These are phyloP conservation scores for Rhodotorula sp. DNA, from an alignment of 1,284 basidiomycete species.

Conservation along the genomic window DNA sequence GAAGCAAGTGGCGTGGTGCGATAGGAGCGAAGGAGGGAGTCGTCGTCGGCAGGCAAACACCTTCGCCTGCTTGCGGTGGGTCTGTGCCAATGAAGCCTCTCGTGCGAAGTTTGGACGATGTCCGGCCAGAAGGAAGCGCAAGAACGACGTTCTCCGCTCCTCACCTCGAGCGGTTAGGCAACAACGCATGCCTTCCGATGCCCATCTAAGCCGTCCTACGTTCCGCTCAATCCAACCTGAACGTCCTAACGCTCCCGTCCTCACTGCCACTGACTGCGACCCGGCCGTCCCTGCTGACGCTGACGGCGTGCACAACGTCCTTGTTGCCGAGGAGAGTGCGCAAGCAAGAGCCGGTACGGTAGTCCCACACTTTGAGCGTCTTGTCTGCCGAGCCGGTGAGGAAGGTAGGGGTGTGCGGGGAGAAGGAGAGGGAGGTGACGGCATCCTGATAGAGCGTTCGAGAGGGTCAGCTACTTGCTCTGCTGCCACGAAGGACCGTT, in stretches of 20 bases:
- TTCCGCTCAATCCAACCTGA: slow-evolving; percentile 41
- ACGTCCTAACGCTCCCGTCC: slow-evolving; percentile 49
- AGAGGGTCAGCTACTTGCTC: slow-evolving; percentile 52
- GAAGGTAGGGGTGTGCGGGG: slow-evolving; percentile 63
- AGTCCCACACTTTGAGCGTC: slow-evolving; percentile 88
- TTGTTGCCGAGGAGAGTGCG: slow-evolving; percentile 80
- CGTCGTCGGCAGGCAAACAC: no score
- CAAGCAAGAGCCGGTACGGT: slow-evolving; percentile 73
- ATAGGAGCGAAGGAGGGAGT: no score
- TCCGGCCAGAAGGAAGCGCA: no score
- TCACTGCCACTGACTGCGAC: slow-evolving; percentile 49
- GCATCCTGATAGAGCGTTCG: slow-evolving; percentile 76
- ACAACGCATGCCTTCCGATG: background rate
- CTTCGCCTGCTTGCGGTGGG: no score
- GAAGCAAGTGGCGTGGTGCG: no score
- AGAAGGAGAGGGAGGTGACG: slow-evolving; percentile 77
- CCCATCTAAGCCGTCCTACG: background rate
- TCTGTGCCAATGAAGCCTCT: background rate
- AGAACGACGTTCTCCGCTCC: slow-evolving; percentile 40
- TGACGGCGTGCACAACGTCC: slow-evolving; percentile 73
- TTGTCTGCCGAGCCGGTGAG: slow-evolving; percentile 82
- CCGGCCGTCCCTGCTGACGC: slow-evolving; percentile 54
- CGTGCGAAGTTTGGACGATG: no score
- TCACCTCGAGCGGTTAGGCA: slow-evolving; percentile 13
- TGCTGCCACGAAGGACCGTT: no score